Evolutionary conservation across 805 yeast species (phyloP).

Genomic region (Saturnispora galanensis): DNA sequence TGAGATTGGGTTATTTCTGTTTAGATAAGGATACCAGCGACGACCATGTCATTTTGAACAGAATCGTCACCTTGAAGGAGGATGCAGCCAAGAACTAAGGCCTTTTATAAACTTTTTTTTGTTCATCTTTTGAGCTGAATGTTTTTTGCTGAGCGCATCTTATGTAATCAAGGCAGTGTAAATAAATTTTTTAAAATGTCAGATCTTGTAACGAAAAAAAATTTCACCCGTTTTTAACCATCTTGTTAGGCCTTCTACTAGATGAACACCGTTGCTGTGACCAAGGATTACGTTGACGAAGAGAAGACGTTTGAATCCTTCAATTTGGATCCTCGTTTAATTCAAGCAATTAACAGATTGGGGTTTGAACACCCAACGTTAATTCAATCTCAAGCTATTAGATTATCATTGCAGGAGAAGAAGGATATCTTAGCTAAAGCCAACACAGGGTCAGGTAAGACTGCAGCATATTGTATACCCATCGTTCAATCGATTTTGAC

Average conservation of each 20-base stretch:
- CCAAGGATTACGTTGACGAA: conserved; percentile 64
- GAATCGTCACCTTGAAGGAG: conserved; percentile 89
- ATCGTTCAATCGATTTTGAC: conserved; percentile 66
- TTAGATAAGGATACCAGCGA: conserved; percentile 67
- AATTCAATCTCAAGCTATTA: conserved; percentile 86
- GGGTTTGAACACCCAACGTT: conserved; percentile 84
- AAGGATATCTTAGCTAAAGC: conserved; percentile 92
- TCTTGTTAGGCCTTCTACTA: neutral
- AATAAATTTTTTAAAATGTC: neutral
- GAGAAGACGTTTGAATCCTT: conserved; percentile 63
- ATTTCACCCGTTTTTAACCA: neutral
- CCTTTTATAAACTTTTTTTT: neutral
- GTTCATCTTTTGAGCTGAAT: neutral
- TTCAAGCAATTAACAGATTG: conserved; percentile 71
- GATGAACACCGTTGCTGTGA: conserved; percentile 35
- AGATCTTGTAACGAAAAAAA: neutral
- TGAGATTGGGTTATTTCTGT: conserved; percentile 93
- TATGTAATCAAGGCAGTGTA: neutral
- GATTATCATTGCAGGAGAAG: conserved; percentile 79
- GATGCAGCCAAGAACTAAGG: conserved; percentile 41
- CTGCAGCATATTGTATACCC: conserved; percentile 84
- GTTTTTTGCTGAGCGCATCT: too few relatives aligned
- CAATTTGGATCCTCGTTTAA: conserved; percentile 69
- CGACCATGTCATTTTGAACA: conserved; percentile 63
- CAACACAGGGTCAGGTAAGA: conserved; percentile 92